Base-by-base conservation (phyloP, 2,329 filamentous ascomycete species). In the Chrysosporium queenslandicum region DNA sequence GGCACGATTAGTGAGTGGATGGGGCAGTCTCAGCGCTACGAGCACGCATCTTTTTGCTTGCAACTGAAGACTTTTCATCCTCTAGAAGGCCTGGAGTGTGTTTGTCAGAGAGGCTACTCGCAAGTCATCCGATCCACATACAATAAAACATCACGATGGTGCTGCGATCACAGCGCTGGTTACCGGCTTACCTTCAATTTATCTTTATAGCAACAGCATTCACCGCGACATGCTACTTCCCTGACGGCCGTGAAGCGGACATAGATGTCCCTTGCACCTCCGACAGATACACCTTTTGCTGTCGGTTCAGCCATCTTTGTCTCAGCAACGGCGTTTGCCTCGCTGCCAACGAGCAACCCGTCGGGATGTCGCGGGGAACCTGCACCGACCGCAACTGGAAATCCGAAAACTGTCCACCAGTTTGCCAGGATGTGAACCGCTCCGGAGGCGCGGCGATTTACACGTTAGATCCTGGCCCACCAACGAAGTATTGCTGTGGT, bases 321-420 rank as follows among this genome's bases (percentile, higher is more conserved):
- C 52, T 65, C 23, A 58, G 59, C 12, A 67, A 66, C 50, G 63
- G 64, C 4, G 58, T 62, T 23, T 67, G 64, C 49, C 47, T 64
- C 32, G 46, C 55, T 5, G 40, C 25, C 21, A 20, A 20, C 25
- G 18, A 36, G 9, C 60, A 65, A 23, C 63, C 63, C 1, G 66
- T 59, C 29, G 55, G 58, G 7, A 43, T 65, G 2, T 62, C 63
- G 2, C 58, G 63, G 25, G 63, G 61, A 1, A 56, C 47, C 5
- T 67, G 64, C 52, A 66, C 64, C 8, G 59, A 64, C 49, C 39
- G 60, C 20, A 55, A 56, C 11, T 67, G 65, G 64, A 58, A 55
- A n/a, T 51, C 53, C 3, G 41, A 55, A 3, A 51, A 54, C 8
- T 65, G 64, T 43, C 55, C 60, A 60, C 46, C 48, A 58, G 57